Evolutionary conservation across 164 flowering plant species (phyloP), one percentile per base, ranked within the genome.

Genomic region (Buxus sempervirens): DNA sequence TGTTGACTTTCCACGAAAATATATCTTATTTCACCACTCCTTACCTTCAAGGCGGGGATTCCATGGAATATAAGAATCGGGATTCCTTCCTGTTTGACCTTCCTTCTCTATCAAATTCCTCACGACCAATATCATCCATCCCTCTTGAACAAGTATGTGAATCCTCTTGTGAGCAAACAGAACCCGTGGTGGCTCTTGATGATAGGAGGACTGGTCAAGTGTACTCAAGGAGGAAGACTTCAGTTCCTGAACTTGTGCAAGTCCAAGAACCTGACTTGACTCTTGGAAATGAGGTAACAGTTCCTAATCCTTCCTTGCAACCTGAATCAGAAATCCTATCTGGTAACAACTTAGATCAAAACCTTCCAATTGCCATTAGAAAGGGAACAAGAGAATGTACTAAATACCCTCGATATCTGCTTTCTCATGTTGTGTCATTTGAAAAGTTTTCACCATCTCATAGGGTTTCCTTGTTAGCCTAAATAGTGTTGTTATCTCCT

Each of bases 41-140:
- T 66, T 72, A 60, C 66, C 70, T 67, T 66, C 60, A 66, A 13
- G 68, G 66, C 25, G 75, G 66, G 70, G 12, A 15, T 53, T 62
- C 54, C 5, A 54, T 53, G 28, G 66, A 70, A 62, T 66, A 70
- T 62, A 62, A 70, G 48, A 60, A 70, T 36, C 38, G 7, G 38
- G 38, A 32, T 32, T 32, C 7, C 38, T 32, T 32, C 7, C 38
- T n/a, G n/a, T n/a, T n/a, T n/a, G n/a, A n/a, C n/a, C n/a, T n/a
- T n/a, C n/a, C n/a, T 62, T 36, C n/a, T 63, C 56, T 63, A 60
- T n/a, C 42, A 61, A 12, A 5, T 41, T 41, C 45, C 12, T 41
- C 8, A 5, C 12, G 8, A 5, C 12, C 45, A 5, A 41, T 41
- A 12, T 12, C 45, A 41, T 12, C 45, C 12, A 41, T 41, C 8